Base-by-base conservation (phyloP, 1,284 basidiomycete genomes). In the Melampsora americana region DNA sequence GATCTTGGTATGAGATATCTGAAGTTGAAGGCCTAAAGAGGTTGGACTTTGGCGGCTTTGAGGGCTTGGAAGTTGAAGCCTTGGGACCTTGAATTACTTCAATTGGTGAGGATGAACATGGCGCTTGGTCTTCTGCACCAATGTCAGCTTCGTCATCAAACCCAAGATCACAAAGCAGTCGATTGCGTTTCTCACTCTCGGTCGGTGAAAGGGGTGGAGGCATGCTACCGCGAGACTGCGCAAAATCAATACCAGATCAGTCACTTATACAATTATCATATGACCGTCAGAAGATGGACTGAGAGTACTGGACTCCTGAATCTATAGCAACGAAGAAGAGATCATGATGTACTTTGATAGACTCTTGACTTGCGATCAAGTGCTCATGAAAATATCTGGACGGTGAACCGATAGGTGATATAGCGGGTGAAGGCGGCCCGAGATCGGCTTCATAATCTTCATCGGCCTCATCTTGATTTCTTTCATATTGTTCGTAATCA, bases 21-120 rank as follows among this genome's bases (percentile, higher is more conserved):
- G 50, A 26, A 53, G 50, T 53, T 6, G 18, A 26, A 53, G 50
- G 23, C 9, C 35, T 35, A 35, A 35, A 35, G 5, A 35, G 35
- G 35, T 35, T 35, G 9, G 35, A 35, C 9, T 26, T 56, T 26
- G 50, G 50, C 11, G 60, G 11, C n/a, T 26, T 23, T 62, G 18
- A 23, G 18, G 18, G 3, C 18, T 16, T 28, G 18, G 60, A 35
- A 32, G 60, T 30, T 28, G 26, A 62, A 26, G 60, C 23, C 18
- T 62, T 62, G 26, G 26, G 60, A 62, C 26, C 26, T 62, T 62
- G 60, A 1, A 62, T 32, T 7, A 62, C 28, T 32, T 62, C 60
- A 32, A 62, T 62, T 7, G 60, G 59, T 61, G 59, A 61, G 20
- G 59, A 62, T 23, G 60, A 62, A 18, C 16, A 26, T 16, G 60